These are phyloP conservation scores for Mycena olivaceomarginata DNA, from an alignment of 768 basidiomycete genomes.

Conservation along the genomic window DNA sequence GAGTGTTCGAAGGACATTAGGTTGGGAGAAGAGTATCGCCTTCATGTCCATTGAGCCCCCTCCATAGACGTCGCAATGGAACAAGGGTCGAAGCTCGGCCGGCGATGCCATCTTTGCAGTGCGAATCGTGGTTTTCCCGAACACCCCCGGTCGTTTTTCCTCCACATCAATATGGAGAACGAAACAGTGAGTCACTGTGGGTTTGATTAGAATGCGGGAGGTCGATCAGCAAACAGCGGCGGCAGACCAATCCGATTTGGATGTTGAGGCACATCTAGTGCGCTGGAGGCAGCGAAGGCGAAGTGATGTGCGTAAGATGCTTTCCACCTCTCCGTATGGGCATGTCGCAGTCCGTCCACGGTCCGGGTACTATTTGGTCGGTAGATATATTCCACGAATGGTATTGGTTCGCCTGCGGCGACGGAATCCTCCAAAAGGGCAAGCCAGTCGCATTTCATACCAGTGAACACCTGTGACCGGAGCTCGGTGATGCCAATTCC, in stretches of 20 bases:
- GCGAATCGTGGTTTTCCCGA: constrained; percentile 21
- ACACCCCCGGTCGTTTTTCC: constrained; percentile 24
- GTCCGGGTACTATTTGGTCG: constrained; percentile 3
- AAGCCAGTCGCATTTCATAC: constrained; percentile 30
- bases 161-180: constrained; percentile 20
- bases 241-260: constrained; percentile 20
- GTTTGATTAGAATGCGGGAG: constrained; percentile 17
- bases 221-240: neutral
- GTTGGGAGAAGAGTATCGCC: constrained; percentile 15
- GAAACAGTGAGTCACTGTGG: constrained; percentile 23
- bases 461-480: constrained; percentile 22
- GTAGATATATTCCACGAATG: constrained; percentile 6
- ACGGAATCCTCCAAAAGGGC: constrained; percentile 29
- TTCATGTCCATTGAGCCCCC: neutral
- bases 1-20: constrained; percentile 20
- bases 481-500: constrained; percentile 4
- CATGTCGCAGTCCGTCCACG: constrained; percentile 15
- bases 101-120: constrained; percentile 17
- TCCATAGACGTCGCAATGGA: constrained; percentile 17
- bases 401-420: constrained; percentile 9
- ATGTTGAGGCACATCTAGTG: constrained; percentile 25
- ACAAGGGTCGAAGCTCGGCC: constrained; percentile 24
- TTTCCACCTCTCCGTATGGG: constrained; percentile 16
- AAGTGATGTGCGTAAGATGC: neutral
- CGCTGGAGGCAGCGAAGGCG: constrained; percentile 26